phyloP scores from a whole-genome alignment of 148 eudicot species.

The Fagopyrum homotropicum region DNA sequence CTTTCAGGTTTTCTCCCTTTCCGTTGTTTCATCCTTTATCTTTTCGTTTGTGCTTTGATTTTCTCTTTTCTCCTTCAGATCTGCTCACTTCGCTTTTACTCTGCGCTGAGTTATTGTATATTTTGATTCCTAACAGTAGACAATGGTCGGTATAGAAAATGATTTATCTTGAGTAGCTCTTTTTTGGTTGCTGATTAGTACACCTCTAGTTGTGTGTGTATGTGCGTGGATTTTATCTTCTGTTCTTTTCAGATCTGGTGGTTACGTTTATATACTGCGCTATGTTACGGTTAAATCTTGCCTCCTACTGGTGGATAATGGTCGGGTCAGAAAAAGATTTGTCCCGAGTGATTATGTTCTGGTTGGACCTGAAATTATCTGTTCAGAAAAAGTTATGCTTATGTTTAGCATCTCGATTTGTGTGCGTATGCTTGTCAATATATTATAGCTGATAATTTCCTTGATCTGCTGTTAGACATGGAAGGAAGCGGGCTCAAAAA shows the following conservation, averaged over 20 bases:
- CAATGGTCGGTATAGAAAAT: background rate
- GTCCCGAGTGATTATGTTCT: background rate
- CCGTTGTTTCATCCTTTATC: slow-evolving; percentile 14
- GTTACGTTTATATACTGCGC: background rate
- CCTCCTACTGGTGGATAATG: background rate
- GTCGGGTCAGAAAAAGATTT: background rate
- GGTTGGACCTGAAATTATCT: background rate
- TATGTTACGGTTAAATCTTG: background rate
- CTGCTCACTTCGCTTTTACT: background rate
- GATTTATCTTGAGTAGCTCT: background rate
- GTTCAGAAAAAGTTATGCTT: background rate
- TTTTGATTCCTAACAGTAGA: background rate
- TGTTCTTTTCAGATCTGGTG: background rate
- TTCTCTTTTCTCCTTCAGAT: background rate
- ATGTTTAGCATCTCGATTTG: background rate
- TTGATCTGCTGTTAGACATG: slow-evolving; percentile 22
- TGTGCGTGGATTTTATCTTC: background rate
- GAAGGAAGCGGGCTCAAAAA: slow-evolving; percentile 66
- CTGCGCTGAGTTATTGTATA: background rate
- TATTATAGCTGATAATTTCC: background rate
- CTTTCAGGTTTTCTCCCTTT: slow-evolving; percentile 14
- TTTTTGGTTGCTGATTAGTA: background rate
- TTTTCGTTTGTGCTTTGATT: background rate
- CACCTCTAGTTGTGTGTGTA: background rate
- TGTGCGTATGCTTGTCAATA: background rate